These are phyloP conservation scores for Lentinula raphanica DNA, from an alignment of 768 basidiomycete genomes.

Conservation along the genomic window DNA sequence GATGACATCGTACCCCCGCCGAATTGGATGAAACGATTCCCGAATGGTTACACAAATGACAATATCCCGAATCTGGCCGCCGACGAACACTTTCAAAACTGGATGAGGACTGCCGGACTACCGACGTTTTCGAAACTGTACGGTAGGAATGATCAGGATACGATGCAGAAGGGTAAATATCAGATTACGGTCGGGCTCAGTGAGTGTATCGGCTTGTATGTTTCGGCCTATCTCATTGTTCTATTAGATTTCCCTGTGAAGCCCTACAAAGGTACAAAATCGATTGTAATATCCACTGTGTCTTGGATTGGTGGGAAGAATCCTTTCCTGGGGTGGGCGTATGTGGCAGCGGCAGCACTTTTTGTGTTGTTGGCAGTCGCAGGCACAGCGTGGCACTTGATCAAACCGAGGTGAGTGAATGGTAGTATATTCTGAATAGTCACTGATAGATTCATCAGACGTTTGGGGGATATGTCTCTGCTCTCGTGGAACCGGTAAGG, in stretches of 20 bases:
- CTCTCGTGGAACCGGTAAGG: constrained; percentile 75
- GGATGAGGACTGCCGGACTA: constrained; percentile 98
- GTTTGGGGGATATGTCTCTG: constrained; percentile 81
- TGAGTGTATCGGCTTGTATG: constrained; percentile 36
- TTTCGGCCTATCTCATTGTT: constrained; percentile 7
- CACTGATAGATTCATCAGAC: constrained; percentile 36
- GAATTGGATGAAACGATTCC: constrained; percentile 78
- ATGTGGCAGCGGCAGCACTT: constrained; percentile 81
- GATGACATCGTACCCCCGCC: constrained; percentile 83
- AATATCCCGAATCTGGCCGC: constrained; percentile 54
- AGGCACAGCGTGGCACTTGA: constrained; percentile 86
- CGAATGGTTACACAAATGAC: constrained; percentile 72
- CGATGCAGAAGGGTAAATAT: constrained; percentile 70
- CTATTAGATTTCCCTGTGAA: constrained; percentile 86
- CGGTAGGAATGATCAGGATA: constrained; percentile 79
- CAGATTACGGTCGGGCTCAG: constrained; percentile 74
- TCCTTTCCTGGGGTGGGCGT: constrained; percentile 97
- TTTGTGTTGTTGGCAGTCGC: constrained; percentile 85
- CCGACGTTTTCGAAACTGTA: constrained; percentile 97
- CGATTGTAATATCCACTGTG: constrained; percentile 93
- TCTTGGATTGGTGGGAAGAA: constrained; percentile 99
- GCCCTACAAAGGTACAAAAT: constrained; percentile 91
- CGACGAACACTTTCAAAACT: constrained; percentile 97
- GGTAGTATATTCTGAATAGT: not conserved
- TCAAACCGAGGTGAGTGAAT: constrained; percentile 72